A percentile compares a stretch with the other conserved stretches of the same genome.
These are phyloP conservation scores for Phyllosticta paracitricarpa DNA, from an alignment of 2,329 filamentous ascomycete genomes.

Conservation along the genomic window DNA sequence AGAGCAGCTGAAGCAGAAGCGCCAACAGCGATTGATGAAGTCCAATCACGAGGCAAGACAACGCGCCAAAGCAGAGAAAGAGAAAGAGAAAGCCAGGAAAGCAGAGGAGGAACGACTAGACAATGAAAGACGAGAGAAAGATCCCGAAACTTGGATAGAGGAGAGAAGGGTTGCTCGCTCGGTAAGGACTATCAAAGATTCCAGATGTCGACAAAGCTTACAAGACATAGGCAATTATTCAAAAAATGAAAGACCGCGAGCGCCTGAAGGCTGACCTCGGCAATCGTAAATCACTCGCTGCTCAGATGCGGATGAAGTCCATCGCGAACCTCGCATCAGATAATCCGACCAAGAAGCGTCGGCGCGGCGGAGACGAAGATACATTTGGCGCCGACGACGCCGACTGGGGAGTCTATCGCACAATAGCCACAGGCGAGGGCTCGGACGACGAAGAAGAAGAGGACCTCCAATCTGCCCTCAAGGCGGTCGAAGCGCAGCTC, in stretches of 20 bases:
- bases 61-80: conserved; percentile 92
- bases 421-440: conserved; percentile 70
- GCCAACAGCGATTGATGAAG: conserved; percentile 85
- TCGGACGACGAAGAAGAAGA: conserved; percentile 90
- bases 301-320: conserved; percentile 96
- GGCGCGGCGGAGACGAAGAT: conserved; percentile 85
- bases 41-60: conserved; percentile 88
- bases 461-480: conserved; percentile 65
- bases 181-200: conserved; percentile 18
- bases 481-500: conserved; percentile 71
- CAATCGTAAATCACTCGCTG: conserved; percentile 92
- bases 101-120: conserved; percentile 79
- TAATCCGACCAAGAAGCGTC: conserved; percentile 68
- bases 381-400: conserved; percentile 95
- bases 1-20: conserved; percentile 80
- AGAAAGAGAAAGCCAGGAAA: conserved; percentile 74
- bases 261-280: conserved; percentile 87
- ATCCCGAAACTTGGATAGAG: conserved; percentile 78
- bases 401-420: conserved; percentile 95
- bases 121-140: conserved; percentile 69
- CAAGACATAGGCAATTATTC: conserved; percentile 49
- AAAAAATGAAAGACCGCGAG: conserved; percentile 88
- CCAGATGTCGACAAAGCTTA: conserved; percentile 4
- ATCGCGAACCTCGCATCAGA: conserved; percentile 94
- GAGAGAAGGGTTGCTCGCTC: conserved; percentile 66